Evolutionary conservation across 1,284 basidiomycete species (phyloP), one percentile per base, ranked within the genome.

Genomic region (Psilocybe mexicana): DNA sequence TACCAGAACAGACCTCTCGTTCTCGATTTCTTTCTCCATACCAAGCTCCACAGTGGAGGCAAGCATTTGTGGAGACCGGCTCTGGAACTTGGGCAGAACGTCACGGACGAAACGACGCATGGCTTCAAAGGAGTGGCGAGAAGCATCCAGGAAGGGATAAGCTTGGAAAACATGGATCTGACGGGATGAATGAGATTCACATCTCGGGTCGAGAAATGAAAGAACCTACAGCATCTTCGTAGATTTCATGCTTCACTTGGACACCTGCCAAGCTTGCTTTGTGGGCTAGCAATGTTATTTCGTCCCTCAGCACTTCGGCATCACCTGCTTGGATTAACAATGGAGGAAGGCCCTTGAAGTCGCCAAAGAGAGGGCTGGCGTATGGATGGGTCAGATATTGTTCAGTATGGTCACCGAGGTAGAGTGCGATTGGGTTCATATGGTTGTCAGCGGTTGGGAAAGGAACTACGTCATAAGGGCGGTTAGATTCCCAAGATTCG

Each of bases 401-500:
- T 67, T 90, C 84, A 67, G 95, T 87, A 38, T 88, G 81, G 40
- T 92, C 90, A 10, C 96, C 96, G 2, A 99, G 87, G 69, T 98
- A 97, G 63, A 96, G 90, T 18, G 85, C 85, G 50, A 99, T 90
- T 0, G 97, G 96, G 70, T 99, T 94, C 69, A 98, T 83, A 68
- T 96, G 94, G 66, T 94, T 93, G 54, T 87, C 90, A 42, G 86
- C 84, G 47, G 82, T 69, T 51, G 92, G 84, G 53, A 82, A 80
- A 0, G 93, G 91, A 0, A 95, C 86, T 36, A 95, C 86, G 70
- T 94, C 93, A 68, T 81, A 92, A 18, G 79, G 79, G 14, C 91
- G 87, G 71, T 98, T 98, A 54, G 92, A 92, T 53, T 98, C 94
- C 96, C 96, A 98, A 36, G 93, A 96, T 62, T 96, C 93, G 72